Conservation (phyloP, 495 filamentous ascomycete genomes). For the Parachaetomium inaequale region DNA sequence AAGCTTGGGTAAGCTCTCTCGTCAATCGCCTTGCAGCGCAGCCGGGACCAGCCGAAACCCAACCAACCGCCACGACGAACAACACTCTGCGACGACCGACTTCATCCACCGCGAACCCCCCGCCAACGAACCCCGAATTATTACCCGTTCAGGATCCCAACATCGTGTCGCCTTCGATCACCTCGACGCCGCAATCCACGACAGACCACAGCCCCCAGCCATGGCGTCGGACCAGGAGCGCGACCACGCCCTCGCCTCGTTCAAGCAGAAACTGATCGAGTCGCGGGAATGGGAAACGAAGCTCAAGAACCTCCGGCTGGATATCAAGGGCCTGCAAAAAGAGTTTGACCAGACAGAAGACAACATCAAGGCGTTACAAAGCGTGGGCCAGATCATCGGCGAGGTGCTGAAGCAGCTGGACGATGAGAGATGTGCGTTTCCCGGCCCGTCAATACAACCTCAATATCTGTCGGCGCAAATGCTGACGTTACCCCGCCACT, state of each 20-base stretch:
- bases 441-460: not conserved
- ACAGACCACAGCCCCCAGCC: not conserved
- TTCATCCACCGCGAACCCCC: not conserved
- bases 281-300: slow-evolving; percentile 98
- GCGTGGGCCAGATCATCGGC: slow-evolving; percentile 98
- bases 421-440: slow-evolving; percentile 87
- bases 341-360: slow-evolving; percentile 97
- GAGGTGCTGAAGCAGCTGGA: slow-evolving; percentile 98
- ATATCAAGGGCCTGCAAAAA: slow-evolving; percentile 91
- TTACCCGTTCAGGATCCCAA: not conserved
- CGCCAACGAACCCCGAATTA: not conserved
- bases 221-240: slow-evolving; percentile 61
- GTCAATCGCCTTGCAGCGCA: slow-evolving; percentile 8
- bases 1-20: slow-evolving; percentile 23
- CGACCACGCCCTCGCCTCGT: slow-evolving; percentile 76
- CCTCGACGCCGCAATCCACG: not conserved
- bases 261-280: slow-evolving; percentile 90
- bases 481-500: not conserved
- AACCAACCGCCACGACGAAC: slow-evolving; percentile 3
- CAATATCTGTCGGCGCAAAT: not conserved
- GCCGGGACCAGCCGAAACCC: not conserved
- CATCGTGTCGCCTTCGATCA: not conserved
- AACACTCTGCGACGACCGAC: not conserved
- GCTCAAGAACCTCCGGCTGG: slow-evolving; percentile 82
- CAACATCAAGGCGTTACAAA: slow-evolving; percentile 99